A percentile compares a stretch with the other conserved stretches of the same genome.
Conservation (phyloP, 1,139 yeast species). For the Scheffersomyces quercinus region DNA sequence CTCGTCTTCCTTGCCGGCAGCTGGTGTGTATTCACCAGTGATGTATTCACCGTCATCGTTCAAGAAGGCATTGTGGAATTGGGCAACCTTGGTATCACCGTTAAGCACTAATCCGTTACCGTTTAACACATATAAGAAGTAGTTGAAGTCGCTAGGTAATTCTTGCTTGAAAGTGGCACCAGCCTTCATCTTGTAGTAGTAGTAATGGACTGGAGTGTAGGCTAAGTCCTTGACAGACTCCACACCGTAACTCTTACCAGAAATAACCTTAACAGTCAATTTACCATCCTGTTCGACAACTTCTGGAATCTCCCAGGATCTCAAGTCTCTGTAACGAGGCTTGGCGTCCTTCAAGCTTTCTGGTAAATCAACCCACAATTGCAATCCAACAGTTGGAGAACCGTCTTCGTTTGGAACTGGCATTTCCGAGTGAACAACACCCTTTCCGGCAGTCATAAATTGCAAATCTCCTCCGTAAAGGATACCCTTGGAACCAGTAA, state of each 20-base stretch:
- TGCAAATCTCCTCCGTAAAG: slow-evolving; percentile 85
- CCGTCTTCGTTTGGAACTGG: slow-evolving; percentile 69
- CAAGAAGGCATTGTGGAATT: slow-evolving; percentile 62
- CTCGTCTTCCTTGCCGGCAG: slow-evolving; percentile 15
- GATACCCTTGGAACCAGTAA: slow-evolving; percentile 80
- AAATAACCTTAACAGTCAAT: slow-evolving; percentile 68
- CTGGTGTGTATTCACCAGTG: slow-evolving; percentile 34
- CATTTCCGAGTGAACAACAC: slow-evolving; percentile 84
- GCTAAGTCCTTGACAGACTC: slow-evolving; percentile 77
- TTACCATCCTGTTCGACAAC: slow-evolving; percentile 66
- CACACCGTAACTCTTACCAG: slow-evolving; percentile 76
- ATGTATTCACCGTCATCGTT: slow-evolving; percentile 63
- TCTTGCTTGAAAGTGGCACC: slow-evolving; percentile 68
- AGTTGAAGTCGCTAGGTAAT: slow-evolving; percentile 64
- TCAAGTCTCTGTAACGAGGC: slow-evolving; percentile 82
- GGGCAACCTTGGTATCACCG: slow-evolving; percentile 40
- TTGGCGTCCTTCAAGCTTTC: slow-evolving; percentile 61
- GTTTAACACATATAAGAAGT: slow-evolving; percentile 66
- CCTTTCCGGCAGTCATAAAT: slow-evolving; percentile 94
- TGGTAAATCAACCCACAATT: slow-evolving; percentile 92
- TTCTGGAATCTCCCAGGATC: slow-evolving; percentile 67
- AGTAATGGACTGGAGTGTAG: slow-evolving; percentile 79
- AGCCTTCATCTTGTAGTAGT: slow-evolving; percentile 65
- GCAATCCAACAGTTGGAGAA: slow-evolving; percentile 67
- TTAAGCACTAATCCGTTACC: slow-evolving; percentile 59